Evolutionary conservation across 2,329 filamentous ascomycete species (phyloP), one percentile per base, ranked within the genome.

Genomic region (Claviceps spartinae): DNA sequence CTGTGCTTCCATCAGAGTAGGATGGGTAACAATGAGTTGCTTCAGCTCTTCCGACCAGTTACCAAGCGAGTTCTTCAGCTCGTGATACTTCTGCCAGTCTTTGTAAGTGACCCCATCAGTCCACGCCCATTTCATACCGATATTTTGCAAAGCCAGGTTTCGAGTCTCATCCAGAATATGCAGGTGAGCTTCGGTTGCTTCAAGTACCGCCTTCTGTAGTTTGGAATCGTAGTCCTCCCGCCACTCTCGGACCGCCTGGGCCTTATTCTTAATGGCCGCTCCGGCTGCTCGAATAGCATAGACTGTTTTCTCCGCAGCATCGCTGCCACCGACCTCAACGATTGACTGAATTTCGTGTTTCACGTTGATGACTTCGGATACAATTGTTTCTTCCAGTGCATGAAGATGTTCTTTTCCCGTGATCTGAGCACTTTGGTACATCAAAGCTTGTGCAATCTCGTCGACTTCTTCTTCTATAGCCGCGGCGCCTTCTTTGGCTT

Each of bases 91-190:
- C 54, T 85, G 81, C 93, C 93, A 98, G 66, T 98, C 89, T 66
- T 94, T 90, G 74, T 98, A 96, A 1, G 91, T 95, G 55, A 98
- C 80, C 36, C 88, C 88, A 53, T 97, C 89, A 71, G 89, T 93
- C 84, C 88, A 95, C 13, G 91, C 89, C 90, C 93, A 98, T 62
- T 79, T 81, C 82, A 94, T 91, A 52, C 90, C 90, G 51, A 96
- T 88, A 65, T 94, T 88, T 64, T 95, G 88, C 37, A 96, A 76
- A 5, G 89, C 88, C 38, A 95, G 75, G 60, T 90, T 85, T 43
- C 87, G 82, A 54, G 93, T 90, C 62, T 81, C 80, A 57, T 91
- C 86, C 36, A 96, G 78, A 16, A 94, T 88, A 62, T 83, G 78
- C 51, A 95, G 81, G 46, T 91, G 91, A 42, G 84, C 84, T 59